Conservation (phyloP, 2,329 filamentous ascomycete genomes). For the Diaporthe aspalathi region DNA sequence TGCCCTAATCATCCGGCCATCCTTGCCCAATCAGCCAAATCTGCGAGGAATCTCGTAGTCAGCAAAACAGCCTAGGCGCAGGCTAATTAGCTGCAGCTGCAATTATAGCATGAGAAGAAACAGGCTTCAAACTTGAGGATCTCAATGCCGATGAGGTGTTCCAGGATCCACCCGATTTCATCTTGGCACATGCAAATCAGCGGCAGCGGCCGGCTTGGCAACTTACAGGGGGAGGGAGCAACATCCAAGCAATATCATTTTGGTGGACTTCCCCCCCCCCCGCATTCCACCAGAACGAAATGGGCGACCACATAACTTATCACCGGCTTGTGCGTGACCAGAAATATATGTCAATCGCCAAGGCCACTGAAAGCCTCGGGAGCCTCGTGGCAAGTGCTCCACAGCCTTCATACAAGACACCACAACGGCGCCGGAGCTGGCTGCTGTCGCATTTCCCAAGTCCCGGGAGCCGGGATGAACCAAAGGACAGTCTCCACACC, state of each 20-base stretch:
- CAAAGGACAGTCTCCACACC: neutral
- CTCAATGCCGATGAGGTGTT: neutral
- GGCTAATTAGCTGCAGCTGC: neutral
- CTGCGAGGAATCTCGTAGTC: neutral
- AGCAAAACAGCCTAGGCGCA: neutral
- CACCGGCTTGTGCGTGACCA: no score
- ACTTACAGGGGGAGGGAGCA: neutral
- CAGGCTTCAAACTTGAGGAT: neutral
- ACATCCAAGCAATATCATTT: neutral
- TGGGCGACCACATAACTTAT: neutral
- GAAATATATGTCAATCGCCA: no score
- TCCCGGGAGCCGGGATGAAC: neutral
- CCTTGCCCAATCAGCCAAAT: slow-evolving; percentile 13
- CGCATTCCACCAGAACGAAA: neutral
- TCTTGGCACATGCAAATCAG: slow-evolving; percentile 12
- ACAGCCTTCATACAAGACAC: no score
- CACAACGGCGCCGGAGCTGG: neutral
- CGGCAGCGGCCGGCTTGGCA: slow-evolving; percentile 29
- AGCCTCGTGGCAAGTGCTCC: no score
- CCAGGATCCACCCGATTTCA: slow-evolving; percentile 22
- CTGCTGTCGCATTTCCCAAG: neutral
- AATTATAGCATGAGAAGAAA: neutral
- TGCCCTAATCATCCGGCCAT: neutral
- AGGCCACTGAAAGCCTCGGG: no score
- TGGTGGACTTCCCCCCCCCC: no score